These are phyloP conservation scores for Puccinia polysora DNA, from an alignment of 1,284 basidiomycete genomes.

Conservation along the genomic window DNA sequence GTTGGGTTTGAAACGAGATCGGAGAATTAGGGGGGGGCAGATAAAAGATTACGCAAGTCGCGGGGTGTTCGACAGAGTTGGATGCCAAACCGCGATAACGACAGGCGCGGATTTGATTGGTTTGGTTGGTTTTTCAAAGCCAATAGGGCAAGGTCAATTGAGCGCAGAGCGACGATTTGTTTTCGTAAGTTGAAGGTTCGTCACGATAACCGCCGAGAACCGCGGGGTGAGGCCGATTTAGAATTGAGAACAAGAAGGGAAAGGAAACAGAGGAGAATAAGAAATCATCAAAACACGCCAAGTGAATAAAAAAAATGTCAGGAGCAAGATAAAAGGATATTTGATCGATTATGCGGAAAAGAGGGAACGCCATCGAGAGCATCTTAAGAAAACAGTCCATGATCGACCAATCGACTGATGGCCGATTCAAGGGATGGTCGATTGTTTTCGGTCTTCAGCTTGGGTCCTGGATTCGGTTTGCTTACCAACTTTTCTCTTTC, in stretches of 20 bases:
- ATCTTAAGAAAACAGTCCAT: background rate
- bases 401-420: background rate
- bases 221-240: too few species aligned
- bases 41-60: too few species aligned
- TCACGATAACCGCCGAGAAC: background rate
- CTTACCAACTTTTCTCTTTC: constrained; percentile 19
- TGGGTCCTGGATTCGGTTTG: background rate
- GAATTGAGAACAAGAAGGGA: background rate
- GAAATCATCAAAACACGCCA: constrained; percentile 12
- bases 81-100: too few species aligned
- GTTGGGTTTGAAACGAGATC: too few species aligned
- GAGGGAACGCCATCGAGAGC: background rate
- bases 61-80: too few species aligned
- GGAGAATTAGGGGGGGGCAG: too few species aligned
- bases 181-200: background rate
- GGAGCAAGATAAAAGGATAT: background rate
- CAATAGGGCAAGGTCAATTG: too few species aligned
- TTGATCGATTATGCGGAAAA: too few species aligned
- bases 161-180: too few species aligned
- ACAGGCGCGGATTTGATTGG: too few species aligned
- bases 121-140: too few species aligned
- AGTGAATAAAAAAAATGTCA: background rate
- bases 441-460: background rate
- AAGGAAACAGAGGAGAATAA: constrained; percentile 6
- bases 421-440: background rate